Evolutionary conservation across 2,329 filamentous ascomycete species (phyloP), one percentile per base, ranked within the genome.

Genomic region (Cytospora mali): DNA sequence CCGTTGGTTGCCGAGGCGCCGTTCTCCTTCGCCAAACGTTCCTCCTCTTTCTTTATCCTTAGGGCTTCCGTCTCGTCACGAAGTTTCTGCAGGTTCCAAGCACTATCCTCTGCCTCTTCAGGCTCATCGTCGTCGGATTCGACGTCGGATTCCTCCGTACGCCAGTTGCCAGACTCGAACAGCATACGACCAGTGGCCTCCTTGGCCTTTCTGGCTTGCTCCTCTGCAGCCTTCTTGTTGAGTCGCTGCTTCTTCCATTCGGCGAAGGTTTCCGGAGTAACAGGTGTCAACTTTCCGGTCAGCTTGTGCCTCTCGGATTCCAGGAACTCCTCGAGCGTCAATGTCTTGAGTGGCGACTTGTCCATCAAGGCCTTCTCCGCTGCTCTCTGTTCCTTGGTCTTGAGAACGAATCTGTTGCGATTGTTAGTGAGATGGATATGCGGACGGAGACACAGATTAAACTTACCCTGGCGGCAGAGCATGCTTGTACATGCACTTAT

Each of bases 401-500:
- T 99, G 66, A 99, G 84, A 50, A 99, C 82, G 80, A 98, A 99
- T 62, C 93, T 96, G 71, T 51, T 6, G 4, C 13, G n/a, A 9
- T 6, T 50, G 55, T 66, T 58, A 66, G 62, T 52, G 50, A 42
- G n/a, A 5, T 11, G 18, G 5, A 10, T 31, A 4, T 33, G 48
- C 16, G 4, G 28, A 33, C 27, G 27, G 11, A 63, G n/a, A 21
- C 28, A 31, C 31, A 13, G 49, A 5, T 39, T 14, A 33, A 42
- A 86, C 90, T 73, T 86, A 96, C 91, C 95, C 95, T 72, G 93
- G 91, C 70, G 96, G 95, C 71, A 99, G 83, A 72, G 91, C 93
- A 77, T 99, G 95, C 79, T 91, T 93, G 75, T 99, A 99, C 89
- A 95, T 98, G 90, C 95, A 99, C 78, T 97, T 92, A 74, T 99